These are phyloP conservation scores for Ustilago trichophora DNA, from an alignment of 1,284 basidiomycete species.

Conservation along the genomic window DNA sequence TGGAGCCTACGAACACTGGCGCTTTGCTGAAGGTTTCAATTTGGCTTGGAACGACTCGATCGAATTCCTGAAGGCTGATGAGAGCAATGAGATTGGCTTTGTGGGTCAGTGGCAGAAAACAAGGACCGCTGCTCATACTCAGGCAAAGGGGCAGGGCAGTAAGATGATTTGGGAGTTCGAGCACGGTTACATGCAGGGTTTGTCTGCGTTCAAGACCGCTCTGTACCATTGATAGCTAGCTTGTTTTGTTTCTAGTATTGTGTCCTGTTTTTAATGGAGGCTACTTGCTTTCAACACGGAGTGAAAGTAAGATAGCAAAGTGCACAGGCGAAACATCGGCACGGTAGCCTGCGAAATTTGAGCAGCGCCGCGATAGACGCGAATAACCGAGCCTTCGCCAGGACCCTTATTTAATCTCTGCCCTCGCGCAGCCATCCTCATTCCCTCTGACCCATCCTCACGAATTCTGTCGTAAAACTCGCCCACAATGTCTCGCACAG, in stretches of 20 bases:
- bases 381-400: constrained; percentile 21
- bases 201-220: constrained; percentile 50
- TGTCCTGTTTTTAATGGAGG: too few relatives aligned
- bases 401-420: neutral
- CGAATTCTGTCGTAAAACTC: too few relatives aligned
- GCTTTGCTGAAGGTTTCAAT: constrained; percentile 75
- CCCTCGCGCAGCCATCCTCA: neutral
- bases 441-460: neutral
- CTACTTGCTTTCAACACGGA: too few relatives aligned
- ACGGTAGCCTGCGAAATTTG: too few relatives aligned
- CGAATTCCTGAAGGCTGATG: constrained; percentile 69
- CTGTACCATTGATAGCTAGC: constrained; percentile 32
- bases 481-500: neutral
- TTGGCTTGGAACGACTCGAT: constrained; percentile 79
- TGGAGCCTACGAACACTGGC: constrained; percentile 73
- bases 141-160: constrained; percentile 67
- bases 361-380: constrained; percentile 22
- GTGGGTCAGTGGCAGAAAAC: constrained; percentile 72
- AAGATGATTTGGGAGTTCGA: constrained; percentile 67
- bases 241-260: too few relatives aligned
- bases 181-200: constrained; percentile 72
- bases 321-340: too few relatives aligned
- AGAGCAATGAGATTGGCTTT: constrained; percentile 74
- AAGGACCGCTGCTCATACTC: constrained; percentile 70
- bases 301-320: too few relatives aligned